Base-by-base conservation (phyloP, 2,329 filamentous ascomycete species). In the Bipolaris bicolor region DNA sequence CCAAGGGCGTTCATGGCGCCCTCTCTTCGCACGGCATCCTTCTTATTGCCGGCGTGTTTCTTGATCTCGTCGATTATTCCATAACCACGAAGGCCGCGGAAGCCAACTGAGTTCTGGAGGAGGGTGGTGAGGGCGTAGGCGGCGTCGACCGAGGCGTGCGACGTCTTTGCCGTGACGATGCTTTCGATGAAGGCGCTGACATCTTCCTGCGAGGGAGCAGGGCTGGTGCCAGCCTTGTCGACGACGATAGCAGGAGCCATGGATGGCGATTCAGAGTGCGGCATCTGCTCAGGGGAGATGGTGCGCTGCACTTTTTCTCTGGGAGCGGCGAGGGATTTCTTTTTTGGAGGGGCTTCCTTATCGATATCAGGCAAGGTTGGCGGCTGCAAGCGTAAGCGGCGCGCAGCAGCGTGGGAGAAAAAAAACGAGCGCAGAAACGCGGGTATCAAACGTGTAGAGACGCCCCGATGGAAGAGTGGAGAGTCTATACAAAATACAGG, bases 1-100 rank as follows among this genome's bases (percentile, higher is more conserved):
- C 96, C 95, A 22, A 98, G 84, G 40, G 96, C 89, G 77, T 97
- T 96, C 87, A 98, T 96, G 64, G 93, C 90, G 72, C 92, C 92
- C 80, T 99, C 95, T 69, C 94, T 86, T 68, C 86, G 87, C 37
- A 89, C 84, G 15, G 89, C 90, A 77, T 88, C 93, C 84, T 99
- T 99, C 87, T 98, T 99, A 80, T 98, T 92, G 68, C 83, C 81
- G 3, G 94, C 92, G 36, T 91, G 91, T 83, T 96, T 90, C 72
- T 86, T 86, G 69, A 89, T 82, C 62, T 86, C 83, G 20, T 84
- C 81, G 45, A 90, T 74, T 46, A 90, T 78, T 63, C 84, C 84
- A 77, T 89, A 90, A 56, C 79, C 80, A 47, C 82, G 77, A 52
- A 90, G 80, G 49, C 87, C 88, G 20, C 85, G 83, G 70, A 84